These are phyloP conservation scores for Tolypocladium inflatum DNA, from an alignment of 2,329 filamentous ascomycete species.

Conservation along the genomic window DNA sequence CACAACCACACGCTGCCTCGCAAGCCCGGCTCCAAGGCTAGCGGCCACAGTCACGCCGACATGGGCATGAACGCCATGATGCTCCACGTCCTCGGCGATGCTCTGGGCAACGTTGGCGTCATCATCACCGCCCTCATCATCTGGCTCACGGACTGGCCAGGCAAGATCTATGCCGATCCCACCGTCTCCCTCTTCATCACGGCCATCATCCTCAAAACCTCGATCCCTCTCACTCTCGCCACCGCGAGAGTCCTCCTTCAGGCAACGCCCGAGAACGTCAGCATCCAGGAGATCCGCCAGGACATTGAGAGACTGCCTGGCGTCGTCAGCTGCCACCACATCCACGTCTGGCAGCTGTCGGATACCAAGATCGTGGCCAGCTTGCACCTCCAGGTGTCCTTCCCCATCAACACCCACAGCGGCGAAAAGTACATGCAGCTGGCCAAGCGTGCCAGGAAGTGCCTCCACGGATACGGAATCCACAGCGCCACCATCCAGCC, in stretches of 20 bases:
- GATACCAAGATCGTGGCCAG: slow-evolving; percentile 91
- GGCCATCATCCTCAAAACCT: slow-evolving; percentile 62
- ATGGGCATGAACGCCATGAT: slow-evolving; percentile 92
- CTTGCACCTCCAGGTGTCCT: slow-evolving; percentile 85
- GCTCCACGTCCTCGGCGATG: slow-evolving; percentile 70
- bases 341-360: slow-evolving; percentile 96
- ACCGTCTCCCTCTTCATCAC: slow-evolving; percentile 92
- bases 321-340: slow-evolving; percentile 84
- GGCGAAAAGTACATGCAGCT: slow-evolving; percentile 82
- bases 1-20: slow-evolving; percentile 78
- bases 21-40: slow-evolving; percentile 47
- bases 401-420: slow-evolving; percentile 76
- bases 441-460: slow-evolving; percentile 71
- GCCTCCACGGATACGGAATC: slow-evolving; percentile 90
- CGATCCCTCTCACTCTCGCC: slow-evolving; percentile 69
- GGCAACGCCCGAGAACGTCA: slow-evolving; percentile 82
- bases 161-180: slow-evolving; percentile 83
- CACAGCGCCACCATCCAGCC: slow-evolving; percentile 97
- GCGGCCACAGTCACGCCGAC: slow-evolving; percentile 73
- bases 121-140: slow-evolving; percentile 79
- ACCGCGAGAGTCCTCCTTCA: slow-evolving; percentile 86
- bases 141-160: slow-evolving; percentile 77
- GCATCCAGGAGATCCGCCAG: slow-evolving; percentile 80
- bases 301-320: slow-evolving; percentile 82
- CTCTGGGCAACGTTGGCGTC: slow-evolving; percentile 78